Evolutionary conservation across 306 rosid species (phyloP), one percentile per base, ranked within the genome.

Genomic region (Crotalaria pallida): DNA sequence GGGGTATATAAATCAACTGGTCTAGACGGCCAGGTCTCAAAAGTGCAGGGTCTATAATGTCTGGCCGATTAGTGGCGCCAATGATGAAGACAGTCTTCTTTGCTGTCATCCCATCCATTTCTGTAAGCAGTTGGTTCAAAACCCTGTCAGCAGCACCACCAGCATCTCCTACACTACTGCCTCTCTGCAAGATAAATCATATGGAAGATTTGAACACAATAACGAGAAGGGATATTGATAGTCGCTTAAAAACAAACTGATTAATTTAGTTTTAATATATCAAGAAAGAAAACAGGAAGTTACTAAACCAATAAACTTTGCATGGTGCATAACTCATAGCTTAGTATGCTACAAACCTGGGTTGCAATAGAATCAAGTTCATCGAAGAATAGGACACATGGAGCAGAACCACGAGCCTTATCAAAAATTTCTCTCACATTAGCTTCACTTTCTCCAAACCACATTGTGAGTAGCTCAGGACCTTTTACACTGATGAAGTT

Each of bases 381-480:
- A 52, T 94, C 98, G 50, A 94, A 94, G 91, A 94, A 94, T 36
- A 94, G 91, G 69, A 94, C 98, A 81, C 98, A 94, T 8, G 98
- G 98, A 57, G 98, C 98, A 76, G 98, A 94, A 31, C 89, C 92
- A 2, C 98, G 96, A 34, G 98, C 98, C 92, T 94, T 94, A 88
- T 94, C 98, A 56, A 94, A 94, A 51, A 94, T 94, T 80, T 94
- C 98, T 12, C 98, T 82, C 36, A 94, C 98, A 49, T 94, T 94
- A 60, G 98, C 98, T 83, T 94, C 98, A 83, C 98, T 94, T 85
- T 94, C 98, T 81, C 98, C 98, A 65, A 94, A 94, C 98, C 98
- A 94, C 98, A 94, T 94, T 0, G 98, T 93, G 61, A n/a, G n/a
- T n/a, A n/a, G n/a, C n/a, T n/a, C n/a, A n/a, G n/a, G n/a, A n/a